Base-by-base conservation (phyloP, 208 protist species). In the Crithidia brevicula region DNA sequence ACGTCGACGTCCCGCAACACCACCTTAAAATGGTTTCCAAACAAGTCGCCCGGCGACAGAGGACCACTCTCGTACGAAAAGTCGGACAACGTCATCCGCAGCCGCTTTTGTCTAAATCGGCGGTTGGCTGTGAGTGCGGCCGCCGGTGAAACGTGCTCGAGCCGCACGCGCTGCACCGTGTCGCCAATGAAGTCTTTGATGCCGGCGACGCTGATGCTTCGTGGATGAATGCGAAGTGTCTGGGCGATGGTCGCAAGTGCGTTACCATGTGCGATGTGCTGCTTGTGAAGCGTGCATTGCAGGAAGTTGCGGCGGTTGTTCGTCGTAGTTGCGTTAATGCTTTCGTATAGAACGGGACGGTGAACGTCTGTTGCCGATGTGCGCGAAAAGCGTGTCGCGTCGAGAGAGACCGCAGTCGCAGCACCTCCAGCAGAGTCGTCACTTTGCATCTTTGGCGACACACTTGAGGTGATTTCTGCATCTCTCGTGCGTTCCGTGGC, bases 121-220 rank as follows among this genome's bases (percentile, higher is more conserved):
- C 71, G 68, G 54, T 93, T 92, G 22, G 87, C 87, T 22, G 78
- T 59, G 45, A 91, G 58, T 11, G 82, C 86, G 20, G 91, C 64
- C 1, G 74, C 63, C 4, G 91, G 91, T 0, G 84, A 87, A 27
- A 93, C 83, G n/a, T 85, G 75, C 45, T 90, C 68, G 4, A 96
- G 49, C 2, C 88, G 74, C 31, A 96, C 80, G 13, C 86, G 83
- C 73, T 96, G 91, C 52, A 93, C 79, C 1, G 91, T 96, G 63
- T 96, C 91, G 5, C 91, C 91, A 66, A 93, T 81, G 72, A 83
- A 96, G 63, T 96, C 91, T 69, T 96, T 96, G 43, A 96, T 96
- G 27, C 91, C 91, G 13, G 88, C 77, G 7, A 91, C 81, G 27
- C 81, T 90, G 71, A 96, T 91, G 47, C 73, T 78, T 43, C 72